Percentiles rank a stretch among this genome's conserved stretches.
These are phyloP conservation scores for Triangularia setosa DNA, from an alignment of 2,329 filamentous ascomycete species.

Conservation along the genomic window DNA sequence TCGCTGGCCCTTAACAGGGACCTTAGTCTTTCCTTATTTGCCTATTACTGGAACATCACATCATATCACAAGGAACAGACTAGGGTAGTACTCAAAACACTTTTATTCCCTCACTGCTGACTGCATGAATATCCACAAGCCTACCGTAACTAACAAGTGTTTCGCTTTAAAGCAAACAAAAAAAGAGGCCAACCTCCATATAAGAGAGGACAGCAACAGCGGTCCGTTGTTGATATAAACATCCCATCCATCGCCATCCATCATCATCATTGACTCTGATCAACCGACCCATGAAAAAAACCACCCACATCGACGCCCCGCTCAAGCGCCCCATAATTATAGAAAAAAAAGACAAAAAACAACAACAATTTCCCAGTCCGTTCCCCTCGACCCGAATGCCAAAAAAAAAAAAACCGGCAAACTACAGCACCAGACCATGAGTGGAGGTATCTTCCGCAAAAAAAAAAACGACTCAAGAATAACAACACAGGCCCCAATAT, in stretches of 20 bases:
- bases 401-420: no score
- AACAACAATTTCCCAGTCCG: slow-evolving; percentile 1
- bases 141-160: no score
- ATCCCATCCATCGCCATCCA: background rate
- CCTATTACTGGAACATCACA: no score
- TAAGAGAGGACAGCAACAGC: background rate
- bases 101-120: background rate
- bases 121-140: no score
- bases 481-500: background rate
- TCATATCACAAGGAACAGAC: no score
- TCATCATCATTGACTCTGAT: background rate
- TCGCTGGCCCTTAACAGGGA: no score
- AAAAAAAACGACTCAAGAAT: background rate
- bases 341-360: background rate
- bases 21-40: no score
- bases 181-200: background rate
- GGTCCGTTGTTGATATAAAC: background rate
- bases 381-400: background rate
- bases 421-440: background rate
- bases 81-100: background rate
- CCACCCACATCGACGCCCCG: background rate
- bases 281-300: background rate
- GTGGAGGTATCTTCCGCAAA: slow-evolving; percentile 6
- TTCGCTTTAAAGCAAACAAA: background rate
- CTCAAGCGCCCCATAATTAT: background rate